Conservation (phyloP, 768 basidiomycete species). For the Psilocybe subaeruginosa region DNA sequence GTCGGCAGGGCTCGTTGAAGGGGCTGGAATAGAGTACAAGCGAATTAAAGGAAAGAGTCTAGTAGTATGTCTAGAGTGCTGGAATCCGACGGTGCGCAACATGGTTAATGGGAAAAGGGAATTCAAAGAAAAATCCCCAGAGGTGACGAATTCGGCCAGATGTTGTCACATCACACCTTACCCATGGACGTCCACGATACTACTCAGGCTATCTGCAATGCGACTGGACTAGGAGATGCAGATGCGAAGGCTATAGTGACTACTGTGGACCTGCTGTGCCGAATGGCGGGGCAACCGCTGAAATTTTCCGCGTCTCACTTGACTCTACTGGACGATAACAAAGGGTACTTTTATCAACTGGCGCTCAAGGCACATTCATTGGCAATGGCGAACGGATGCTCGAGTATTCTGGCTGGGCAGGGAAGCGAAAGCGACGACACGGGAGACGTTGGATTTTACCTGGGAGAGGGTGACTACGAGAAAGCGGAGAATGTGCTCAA, state of each 20-base stretch:
- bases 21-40: constrained; percentile 22
- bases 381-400: constrained; percentile 43
- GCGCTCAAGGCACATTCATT: constrained; percentile 39
- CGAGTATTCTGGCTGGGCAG: constrained; percentile 57
- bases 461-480: constrained; percentile 44
- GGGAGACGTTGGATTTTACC: constrained; percentile 55
- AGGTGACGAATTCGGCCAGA: constrained; percentile 1
- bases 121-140: not conserved
- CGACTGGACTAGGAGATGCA: not conserved
- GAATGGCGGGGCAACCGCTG: constrained; percentile 1
- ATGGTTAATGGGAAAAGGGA: constrained; percentile 4
- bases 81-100: constrained; percentile 18
- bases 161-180: constrained; percentile 5
- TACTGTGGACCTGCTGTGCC: constrained; percentile 13
- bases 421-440: constrained; percentile 62
- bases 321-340: constrained; percentile 15
- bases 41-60: constrained; percentile 12
- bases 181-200: constrained; percentile 2
- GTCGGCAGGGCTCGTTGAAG: constrained; percentile 9
- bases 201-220: too few species aligned
- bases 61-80: constrained; percentile 6
- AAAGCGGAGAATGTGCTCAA: constrained; percentile 23
- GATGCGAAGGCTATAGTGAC: constrained; percentile 8
- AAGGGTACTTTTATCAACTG: constrained; percentile 34
- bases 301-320: constrained; percentile 18